Base-by-base conservation (phyloP, 2,329 filamentous ascomycete species). In the Penicillium nordicum region DNA sequence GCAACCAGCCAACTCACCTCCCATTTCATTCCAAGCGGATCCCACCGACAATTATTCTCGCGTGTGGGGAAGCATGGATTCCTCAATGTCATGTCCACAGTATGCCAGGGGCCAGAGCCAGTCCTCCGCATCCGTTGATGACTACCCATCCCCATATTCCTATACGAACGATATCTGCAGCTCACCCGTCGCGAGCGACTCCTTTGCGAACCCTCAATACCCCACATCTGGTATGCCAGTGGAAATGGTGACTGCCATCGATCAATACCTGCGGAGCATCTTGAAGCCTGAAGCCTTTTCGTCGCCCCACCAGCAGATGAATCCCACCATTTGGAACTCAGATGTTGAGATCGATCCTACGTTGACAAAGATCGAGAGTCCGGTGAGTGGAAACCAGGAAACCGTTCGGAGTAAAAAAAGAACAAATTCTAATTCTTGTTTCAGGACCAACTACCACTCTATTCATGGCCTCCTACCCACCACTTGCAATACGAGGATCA, bases 201-300 rank as follows among this genome's bases (percentile, higher is more conserved):
- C 49, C 14, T 53, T 53, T n/a, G n/a, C 18, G 2, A 34, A 27
- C 14, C 14, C 42, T 10, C 54, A 48, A 29, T 57, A 53, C 3
- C 54, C 54, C 18, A 36, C 42, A 0, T 37, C 50, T 1, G 49
- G 42, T 23, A 53, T 57, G 21, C 50, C 54, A 1, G 49, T 43
- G 5, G 54, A 53, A 9, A 44, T 48, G 49, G 37, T 43, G 3
- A 43, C 49, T 16, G 50, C 37, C 66, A 50, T 58, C 11, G 52
- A 58, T 34, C 37, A 50, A 42, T 58, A 58, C 1, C 37, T 58
- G 4, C 56, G 56, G 18, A 56, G 44, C 18, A 50, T 58, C 4
- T 14, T 56, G n/a, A 55, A 47, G 36, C 46, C 52, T 0, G 52
- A 55, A 9, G 55, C 44, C 1, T 48, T 55, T 27, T n/a, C 52